These are phyloP conservation scores for Tetrapyrgos nigripes DNA, from an alignment of 1,284 basidiomycete genomes.

Conservation along the genomic window DNA sequence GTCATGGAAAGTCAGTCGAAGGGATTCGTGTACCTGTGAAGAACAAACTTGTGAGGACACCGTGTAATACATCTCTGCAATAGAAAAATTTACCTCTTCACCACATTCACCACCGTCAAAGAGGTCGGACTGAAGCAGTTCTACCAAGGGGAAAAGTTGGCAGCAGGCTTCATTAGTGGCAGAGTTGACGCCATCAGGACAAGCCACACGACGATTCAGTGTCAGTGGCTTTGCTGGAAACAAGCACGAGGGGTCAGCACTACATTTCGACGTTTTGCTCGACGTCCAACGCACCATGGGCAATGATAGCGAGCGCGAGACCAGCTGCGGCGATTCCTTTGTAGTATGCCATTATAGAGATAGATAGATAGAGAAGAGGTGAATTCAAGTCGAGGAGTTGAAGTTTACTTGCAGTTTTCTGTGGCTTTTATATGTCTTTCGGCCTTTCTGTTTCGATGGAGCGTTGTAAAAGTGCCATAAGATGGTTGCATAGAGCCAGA, in stretches of 20 bases:
- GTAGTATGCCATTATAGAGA: constrained; percentile 12
- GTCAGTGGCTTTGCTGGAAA: constrained; percentile 32
- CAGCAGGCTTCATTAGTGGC: constrained; percentile 47
- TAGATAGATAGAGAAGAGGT: not conserved
- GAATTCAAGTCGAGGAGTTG: not conserved
- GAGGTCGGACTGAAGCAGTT: constrained; percentile 45
- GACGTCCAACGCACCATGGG: constrained; percentile 19
- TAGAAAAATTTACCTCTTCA: constrained; percentile 37
- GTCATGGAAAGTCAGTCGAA: constrained; percentile 52
- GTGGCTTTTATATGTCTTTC: not conserved
- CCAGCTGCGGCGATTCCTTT: constrained; percentile 2
- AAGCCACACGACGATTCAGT: constrained; percentile 36
- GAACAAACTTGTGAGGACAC: not conserved
- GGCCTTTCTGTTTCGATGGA: not conserved
- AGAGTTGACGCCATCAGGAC: constrained; percentile 39
- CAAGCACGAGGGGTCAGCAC: not conserved
- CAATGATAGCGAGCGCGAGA: constrained; percentile 6
- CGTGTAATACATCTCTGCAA: not conserved
- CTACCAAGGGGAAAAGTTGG: constrained; percentile 42
- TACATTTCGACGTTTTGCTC: constrained; percentile 2
- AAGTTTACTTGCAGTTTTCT: not conserved
- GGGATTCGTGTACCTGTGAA: constrained; percentile 40
- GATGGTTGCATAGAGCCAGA: not conserved
- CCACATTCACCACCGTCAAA: constrained; percentile 49
- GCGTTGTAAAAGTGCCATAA: not conserved